Percentiles rank a stretch among this genome's conserved stretches.
phyloP scores from a whole-genome alignment of 106 monocot genomes.

The Cymbidium sinense region DNA sequence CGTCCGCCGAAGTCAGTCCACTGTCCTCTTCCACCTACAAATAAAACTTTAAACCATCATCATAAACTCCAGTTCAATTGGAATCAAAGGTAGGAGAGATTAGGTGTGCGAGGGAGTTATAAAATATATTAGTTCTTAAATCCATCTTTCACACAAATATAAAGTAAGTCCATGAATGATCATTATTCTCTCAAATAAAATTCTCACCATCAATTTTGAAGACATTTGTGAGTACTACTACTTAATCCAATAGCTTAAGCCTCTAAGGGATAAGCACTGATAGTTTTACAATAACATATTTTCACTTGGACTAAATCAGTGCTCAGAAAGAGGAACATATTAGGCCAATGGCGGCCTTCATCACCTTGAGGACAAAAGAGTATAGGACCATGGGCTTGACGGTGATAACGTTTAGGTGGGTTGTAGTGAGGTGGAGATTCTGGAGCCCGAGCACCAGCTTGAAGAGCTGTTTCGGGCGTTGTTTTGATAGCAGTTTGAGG shows the following conservation, averaged over 20 bases:
- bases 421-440: constrained; percentile 21
- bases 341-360: too few species aligned
- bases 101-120: too few species aligned
- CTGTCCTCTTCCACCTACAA: constrained; percentile 70
- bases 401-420: constrained; percentile 55
- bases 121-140: too few species aligned
- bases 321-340: background rate
- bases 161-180: too few species aligned
- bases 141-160: too few species aligned
- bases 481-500: constrained; percentile 37
- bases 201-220: background rate
- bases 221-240: too few species aligned
- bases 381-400: constrained; percentile 41
- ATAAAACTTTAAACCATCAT: constrained; percentile 4
- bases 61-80: constrained; percentile 2
- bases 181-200: background rate
- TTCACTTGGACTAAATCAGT: too few species aligned
- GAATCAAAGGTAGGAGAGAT: too few species aligned
- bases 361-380: constrained; percentile 60
- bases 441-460: constrained; percentile 43
- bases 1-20: constrained; percentile 45
- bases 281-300: too few species aligned
- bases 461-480: constrained; percentile 45
- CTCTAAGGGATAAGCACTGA: too few species aligned
- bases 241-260: too few species aligned